These are phyloP conservation scores for Xylariomycetidae sp. DNA, from an alignment of 2,329 filamentous ascomycete genomes.

Conservation along the genomic window DNA sequence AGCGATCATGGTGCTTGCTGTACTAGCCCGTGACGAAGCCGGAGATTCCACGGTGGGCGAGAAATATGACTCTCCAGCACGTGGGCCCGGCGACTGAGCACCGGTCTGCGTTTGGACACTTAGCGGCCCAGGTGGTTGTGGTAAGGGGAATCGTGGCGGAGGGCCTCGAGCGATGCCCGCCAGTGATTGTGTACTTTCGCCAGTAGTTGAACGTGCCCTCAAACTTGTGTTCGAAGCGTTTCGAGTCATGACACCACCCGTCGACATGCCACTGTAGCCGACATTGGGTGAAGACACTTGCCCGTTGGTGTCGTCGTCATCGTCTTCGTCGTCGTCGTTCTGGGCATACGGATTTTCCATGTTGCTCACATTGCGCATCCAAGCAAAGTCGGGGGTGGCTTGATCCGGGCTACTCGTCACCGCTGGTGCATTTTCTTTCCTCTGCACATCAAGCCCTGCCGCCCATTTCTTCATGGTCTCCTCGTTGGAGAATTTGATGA, in stretches of 20 bases:
- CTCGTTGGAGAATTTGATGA: slow-evolving; percentile 89
- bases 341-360: slow-evolving; percentile 79
- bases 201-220: slow-evolving; percentile 70
- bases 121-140: slow-evolving; percentile 52
- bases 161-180: slow-evolving; percentile 54
- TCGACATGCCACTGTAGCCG: slow-evolving; percentile 24
- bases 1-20: slow-evolving; percentile 67
- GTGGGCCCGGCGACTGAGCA: slow-evolving; percentile 56
- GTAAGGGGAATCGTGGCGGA: slow-evolving; percentile 68
- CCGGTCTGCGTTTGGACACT: slow-evolving; percentile 61
- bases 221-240: slow-evolving; percentile 73
- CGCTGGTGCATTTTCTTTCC: slow-evolving; percentile 55
- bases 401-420: slow-evolving; percentile 42
- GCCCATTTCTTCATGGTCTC: slow-evolving; percentile 94
- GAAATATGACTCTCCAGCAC: slow-evolving; percentile 82
- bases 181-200: slow-evolving; percentile 60
- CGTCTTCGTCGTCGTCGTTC: slow-evolving; percentile 59
- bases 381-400: slow-evolving; percentile 69
- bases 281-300: slow-evolving; percentile 31
- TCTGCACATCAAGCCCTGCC: slow-evolving; percentile 69
- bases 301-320: slow-evolving; percentile 38
- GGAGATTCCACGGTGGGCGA: slow-evolving; percentile 81
- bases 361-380: slow-evolving; percentile 63
- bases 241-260: slow-evolving; percentile 46
- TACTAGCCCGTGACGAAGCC: slow-evolving; percentile 69